Evolutionary conservation across 2,329 filamentous ascomycete species (phyloP).

Genomic region (Boeremia lycopersici): DNA sequence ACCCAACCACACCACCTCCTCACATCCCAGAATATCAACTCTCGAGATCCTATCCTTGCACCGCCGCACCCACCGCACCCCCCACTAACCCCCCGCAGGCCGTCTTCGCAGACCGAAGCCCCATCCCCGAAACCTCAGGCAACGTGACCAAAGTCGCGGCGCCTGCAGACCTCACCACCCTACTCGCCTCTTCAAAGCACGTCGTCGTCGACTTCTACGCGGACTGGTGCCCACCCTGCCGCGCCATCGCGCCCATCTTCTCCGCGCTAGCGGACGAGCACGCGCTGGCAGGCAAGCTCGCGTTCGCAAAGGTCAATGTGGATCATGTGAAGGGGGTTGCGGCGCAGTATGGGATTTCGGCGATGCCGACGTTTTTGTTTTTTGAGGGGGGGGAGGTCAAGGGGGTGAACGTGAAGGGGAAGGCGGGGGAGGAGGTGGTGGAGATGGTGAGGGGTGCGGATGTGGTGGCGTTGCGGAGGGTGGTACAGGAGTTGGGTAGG

Average conservation of each 20-base stretch:
- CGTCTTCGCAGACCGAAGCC: conserved; percentile 11
- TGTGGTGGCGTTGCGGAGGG: conserved; percentile 16
- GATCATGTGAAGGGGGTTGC: conserved; percentile 57
- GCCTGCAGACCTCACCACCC: neutral
- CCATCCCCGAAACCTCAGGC: conserved; percentile 12
- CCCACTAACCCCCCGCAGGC: neutral
- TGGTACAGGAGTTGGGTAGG: conserved; percentile 13
- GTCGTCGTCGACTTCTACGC: conserved; percentile 16
- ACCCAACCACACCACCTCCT: neutral
- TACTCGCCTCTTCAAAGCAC: conserved; percentile 1
- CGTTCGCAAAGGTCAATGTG: conserved; percentile 61
- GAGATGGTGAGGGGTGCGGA: conserved; percentile 9
- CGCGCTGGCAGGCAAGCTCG: conserved; percentile 49
- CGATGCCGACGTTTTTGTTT: conserved; percentile 41
- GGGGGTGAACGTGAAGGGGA: conserved; percentile 21
- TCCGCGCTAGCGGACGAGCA: conserved; percentile 57
- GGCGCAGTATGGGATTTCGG: conserved; percentile 53
- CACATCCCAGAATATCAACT: neutral
- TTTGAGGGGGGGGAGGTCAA: conserved; percentile 21
- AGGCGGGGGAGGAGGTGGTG: neutral
- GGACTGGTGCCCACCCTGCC: conserved; percentile 62
- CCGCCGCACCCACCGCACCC: neutral
- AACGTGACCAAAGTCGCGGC: conserved; percentile 1
- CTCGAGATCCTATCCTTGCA: neutral
- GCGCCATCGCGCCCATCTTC: conserved; percentile 57